These are phyloP conservation scores for Pyrus betulifolia DNA, from an alignment of 306 rosid genomes.

Conservation along the genomic window DNA sequence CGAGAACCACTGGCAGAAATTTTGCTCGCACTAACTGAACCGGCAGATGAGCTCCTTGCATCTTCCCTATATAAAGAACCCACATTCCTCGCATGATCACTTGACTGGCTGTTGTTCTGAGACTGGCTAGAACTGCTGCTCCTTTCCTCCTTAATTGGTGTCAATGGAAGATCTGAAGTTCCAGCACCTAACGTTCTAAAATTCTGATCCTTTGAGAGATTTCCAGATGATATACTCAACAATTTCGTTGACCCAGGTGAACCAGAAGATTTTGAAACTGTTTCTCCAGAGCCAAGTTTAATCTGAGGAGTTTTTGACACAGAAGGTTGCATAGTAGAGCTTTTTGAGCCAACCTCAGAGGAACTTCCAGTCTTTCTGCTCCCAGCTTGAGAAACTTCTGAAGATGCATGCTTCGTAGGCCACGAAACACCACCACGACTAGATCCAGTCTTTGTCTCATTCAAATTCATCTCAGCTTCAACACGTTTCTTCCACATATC, in stretches of 20 bases:
- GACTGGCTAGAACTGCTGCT: slow-evolving; percentile 89
- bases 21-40: slow-evolving; percentile 52
- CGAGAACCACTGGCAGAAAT: slow-evolving; percentile 58
- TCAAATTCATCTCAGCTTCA: slow-evolving; percentile 74
- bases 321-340: slow-evolving; percentile 46
- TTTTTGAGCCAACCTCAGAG: slow-evolving; percentile 56
- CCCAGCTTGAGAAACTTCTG: slow-evolving; percentile 61
- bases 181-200: slow-evolving; percentile 31
- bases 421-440: slow-evolving; percentile 51
- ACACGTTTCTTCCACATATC: slow-evolving; percentile 92
- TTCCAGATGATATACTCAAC: slow-evolving; percentile 28
- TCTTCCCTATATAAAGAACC: slow-evolving; percentile 57
- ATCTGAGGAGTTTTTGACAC: slow-evolving; percentile 45
- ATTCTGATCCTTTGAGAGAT: slow-evolving; percentile 41
- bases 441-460: slow-evolving; percentile 62
- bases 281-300: slow-evolving; percentile 48
- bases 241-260: slow-evolving; percentile 41
- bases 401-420: slow-evolving; percentile 39
- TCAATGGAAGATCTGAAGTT: slow-evolving; percentile 42
- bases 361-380: slow-evolving; percentile 43
- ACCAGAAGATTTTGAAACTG: slow-evolving; percentile 37
- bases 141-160: slow-evolving; percentile 75
- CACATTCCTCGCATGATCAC: slow-evolving; percentile 64
- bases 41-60: slow-evolving; percentile 66
- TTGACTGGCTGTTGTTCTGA: slow-evolving; percentile 72